Evolutionary conservation across 75 land plant species (phyloP).

Genomic region (Adiantum capillusveneris): DNA sequence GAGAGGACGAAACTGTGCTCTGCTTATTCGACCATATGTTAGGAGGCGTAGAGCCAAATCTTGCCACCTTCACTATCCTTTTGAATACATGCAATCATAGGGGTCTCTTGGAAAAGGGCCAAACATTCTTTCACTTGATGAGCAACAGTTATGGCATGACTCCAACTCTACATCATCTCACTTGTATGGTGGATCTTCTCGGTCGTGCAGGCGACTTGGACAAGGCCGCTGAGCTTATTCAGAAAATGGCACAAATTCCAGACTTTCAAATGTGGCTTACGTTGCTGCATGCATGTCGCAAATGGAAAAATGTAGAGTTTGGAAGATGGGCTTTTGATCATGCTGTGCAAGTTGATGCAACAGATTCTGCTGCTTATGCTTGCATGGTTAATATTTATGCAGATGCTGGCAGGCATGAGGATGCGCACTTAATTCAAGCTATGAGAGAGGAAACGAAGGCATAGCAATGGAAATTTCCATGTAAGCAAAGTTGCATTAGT

Average conservation of each 20-base stretch:
- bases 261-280: conserved; percentile 40
- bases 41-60: conserved; percentile 25
- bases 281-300: conserved; percentile 39
- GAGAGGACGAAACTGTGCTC: conserved; percentile 28
- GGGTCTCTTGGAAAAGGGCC: conserved; percentile 44
- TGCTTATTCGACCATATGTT: conserved; percentile 22
- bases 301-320: conserved; percentile 28
- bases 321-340: conserved; percentile 32
- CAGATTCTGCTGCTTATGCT: conserved; percentile 36
- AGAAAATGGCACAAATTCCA: conserved; percentile 29
- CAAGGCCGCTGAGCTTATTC: conserved; percentile 32
- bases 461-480: too few species aligned
- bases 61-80: conserved; percentile 5
- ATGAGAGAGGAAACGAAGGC: too few species aligned
- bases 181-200: conserved; percentile 50
- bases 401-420: conserved; percentile 39
- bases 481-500: too few species aligned
- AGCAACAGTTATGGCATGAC: conserved; percentile 16
- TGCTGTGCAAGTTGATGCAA: conserved; percentile 41
- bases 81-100: conserved; percentile 56
- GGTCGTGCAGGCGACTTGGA: conserved; percentile 37
- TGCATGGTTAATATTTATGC: conserved; percentile 44
- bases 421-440: conserved; percentile 6
- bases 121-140: conserved; percentile 33
- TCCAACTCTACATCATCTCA: conserved; percentile 48